These are phyloP conservation scores for Pontederia paniculata DNA, from an alignment of 176 grass and related monocot species.

Conservation along the genomic window DNA sequence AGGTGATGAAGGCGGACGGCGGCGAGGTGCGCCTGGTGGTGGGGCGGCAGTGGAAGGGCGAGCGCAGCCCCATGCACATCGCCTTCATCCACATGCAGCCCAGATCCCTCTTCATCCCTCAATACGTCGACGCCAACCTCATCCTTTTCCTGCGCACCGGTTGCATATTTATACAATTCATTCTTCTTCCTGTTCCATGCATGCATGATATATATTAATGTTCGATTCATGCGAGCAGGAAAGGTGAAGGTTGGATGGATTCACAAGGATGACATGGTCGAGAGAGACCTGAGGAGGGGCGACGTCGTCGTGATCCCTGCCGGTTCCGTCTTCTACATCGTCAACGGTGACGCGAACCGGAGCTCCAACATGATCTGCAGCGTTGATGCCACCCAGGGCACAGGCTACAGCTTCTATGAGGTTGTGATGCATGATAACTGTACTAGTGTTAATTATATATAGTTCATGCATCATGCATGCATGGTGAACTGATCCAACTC, in stretches of 20 bases:
- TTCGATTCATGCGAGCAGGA: conserved; percentile 15
- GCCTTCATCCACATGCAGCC: conserved; percentile 2
- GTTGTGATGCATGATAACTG: background rate
- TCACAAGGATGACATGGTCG: conserved; percentile 44
- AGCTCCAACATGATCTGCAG: background rate
- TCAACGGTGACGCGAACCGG: conserved; percentile 38
- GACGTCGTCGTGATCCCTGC: conserved; percentile 62
- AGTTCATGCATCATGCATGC: too few relatives aligned
- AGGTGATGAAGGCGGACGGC: background rate
- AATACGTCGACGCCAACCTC: conserved; percentile 8
- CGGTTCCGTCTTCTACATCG: conserved; percentile 62
- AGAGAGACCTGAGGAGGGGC: conserved; percentile 68
- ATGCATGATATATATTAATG: background rate
- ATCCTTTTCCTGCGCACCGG: background rate
- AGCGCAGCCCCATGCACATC: conserved; percentile 1
- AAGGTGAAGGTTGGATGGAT: conserved; percentile 60
- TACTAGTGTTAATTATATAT: too few relatives aligned
- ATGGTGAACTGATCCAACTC: too few relatives aligned
- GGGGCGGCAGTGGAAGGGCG: background rate
- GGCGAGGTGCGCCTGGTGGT: background rate
- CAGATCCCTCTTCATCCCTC: background rate
- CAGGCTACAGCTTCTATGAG: background rate
- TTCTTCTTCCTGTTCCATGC: background rate
- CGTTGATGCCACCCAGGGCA: background rate
- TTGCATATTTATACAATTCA: too few relatives aligned